Evolutionary conservation across 1,139 yeast genomes (phyloP).

Genomic region (Candida smagusa): DNA sequence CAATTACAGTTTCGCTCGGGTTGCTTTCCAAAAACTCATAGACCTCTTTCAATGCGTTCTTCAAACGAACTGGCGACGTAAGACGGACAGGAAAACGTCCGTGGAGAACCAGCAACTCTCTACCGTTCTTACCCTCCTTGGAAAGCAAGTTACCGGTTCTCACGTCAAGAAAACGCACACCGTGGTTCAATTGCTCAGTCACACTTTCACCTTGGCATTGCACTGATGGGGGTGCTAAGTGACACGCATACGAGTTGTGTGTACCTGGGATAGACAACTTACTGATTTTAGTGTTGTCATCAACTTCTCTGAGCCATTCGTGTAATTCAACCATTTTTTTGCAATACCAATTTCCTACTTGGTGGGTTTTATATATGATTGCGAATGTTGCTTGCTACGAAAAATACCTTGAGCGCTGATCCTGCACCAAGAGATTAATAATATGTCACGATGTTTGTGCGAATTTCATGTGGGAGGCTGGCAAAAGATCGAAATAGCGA

Average conservation of each 20-base stretch:
- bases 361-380: too few species aligned
- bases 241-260: slow-evolving; percentile 75
- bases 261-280: slow-evolving; percentile 73
- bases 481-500: too few species aligned
- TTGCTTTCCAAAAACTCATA: slow-evolving; percentile 54
- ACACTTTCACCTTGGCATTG: slow-evolving; percentile 70
- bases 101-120: slow-evolving; percentile 66
- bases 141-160: slow-evolving; percentile 61
- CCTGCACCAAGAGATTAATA: too few species aligned
- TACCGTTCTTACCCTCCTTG: slow-evolving; percentile 44
- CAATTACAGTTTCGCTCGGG: slow-evolving; percentile 58
- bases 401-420: too few species aligned
- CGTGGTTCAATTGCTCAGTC: slow-evolving; percentile 62
- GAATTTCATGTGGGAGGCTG: too few species aligned
- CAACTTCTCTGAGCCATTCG: slow-evolving; percentile 55
- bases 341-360: neutral
- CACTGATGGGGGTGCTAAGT: slow-evolving; percentile 73
- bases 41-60: slow-evolving; percentile 50
- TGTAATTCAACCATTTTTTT: slow-evolving; percentile 40
- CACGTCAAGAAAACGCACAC: slow-evolving; percentile 71
- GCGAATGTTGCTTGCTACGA: too few species aligned
- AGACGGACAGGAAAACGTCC: slow-evolving; percentile 74
- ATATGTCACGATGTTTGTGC: too few species aligned
- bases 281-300: slow-evolving; percentile 51
- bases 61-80: slow-evolving; percentile 53